Evolutionary conservation across 106 monocot species (phyloP).

Genomic region (Xerophyta viscosa): DNA sequence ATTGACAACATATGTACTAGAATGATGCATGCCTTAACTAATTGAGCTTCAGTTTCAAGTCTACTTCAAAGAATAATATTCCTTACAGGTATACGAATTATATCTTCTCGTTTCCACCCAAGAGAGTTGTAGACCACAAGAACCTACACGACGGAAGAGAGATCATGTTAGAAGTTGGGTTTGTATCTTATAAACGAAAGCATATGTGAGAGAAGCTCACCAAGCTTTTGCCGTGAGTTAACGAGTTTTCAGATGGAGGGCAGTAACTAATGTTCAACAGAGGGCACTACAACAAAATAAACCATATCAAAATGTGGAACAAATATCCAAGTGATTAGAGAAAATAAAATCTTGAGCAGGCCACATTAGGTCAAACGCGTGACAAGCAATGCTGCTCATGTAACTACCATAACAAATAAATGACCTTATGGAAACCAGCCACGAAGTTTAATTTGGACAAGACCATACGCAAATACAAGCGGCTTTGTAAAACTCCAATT

Average conservation of each 20-base stretch:
- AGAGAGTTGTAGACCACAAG: slow-evolving; percentile 92
- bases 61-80: slow-evolving; percentile 1
- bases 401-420: no score
- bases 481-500: no score
- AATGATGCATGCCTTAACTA: neutral
- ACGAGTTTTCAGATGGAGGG: slow-evolving; percentile 56
- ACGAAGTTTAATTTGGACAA: no score
- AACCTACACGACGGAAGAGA: slow-evolving; percentile 33
- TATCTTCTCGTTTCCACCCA: slow-evolving; percentile 87
- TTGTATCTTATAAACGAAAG: neutral
- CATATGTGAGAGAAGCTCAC: slow-evolving; percentile 29
- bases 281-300: slow-evolving; percentile 51
- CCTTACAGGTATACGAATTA: slow-evolving; percentile 87
- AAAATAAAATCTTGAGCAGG: no score
- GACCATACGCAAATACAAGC: no score
- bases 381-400: no score
- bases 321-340: no score
- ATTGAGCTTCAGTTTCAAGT: neutral
- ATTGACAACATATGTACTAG: no score
- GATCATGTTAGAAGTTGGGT: no score
- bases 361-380: no score
- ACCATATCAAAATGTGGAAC: no score
- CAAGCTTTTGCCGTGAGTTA: slow-evolving; percentile 64
- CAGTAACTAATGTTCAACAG: slow-evolving; percentile 93
- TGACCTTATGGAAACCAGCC: no score